Conservation (phyloP, 768 basidiomycete genomes). For the Suillus paluster region DNA sequence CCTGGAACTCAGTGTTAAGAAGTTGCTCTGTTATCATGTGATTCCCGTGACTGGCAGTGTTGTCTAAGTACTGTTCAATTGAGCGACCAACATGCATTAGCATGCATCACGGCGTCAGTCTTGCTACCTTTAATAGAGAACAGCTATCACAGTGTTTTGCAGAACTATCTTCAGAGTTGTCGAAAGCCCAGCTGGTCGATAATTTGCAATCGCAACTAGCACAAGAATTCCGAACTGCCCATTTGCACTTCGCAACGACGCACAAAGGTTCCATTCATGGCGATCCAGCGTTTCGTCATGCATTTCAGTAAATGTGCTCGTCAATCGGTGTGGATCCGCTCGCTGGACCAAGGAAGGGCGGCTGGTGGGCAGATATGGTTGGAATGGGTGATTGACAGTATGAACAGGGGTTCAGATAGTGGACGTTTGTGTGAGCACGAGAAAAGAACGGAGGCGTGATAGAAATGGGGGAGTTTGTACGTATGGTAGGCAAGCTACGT, state of each 20-base stretch:
- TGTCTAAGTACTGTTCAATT: too few relatives aligned
- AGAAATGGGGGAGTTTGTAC: constrained; percentile 82
- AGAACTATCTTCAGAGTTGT: constrained; percentile 78
- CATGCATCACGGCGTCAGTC: constrained; percentile 84
- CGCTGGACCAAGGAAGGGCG: constrained; percentile 81
- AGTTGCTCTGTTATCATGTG: constrained; percentile 4
- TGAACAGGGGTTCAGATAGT: constrained; percentile 93
- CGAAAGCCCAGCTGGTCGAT: constrained; percentile 74
- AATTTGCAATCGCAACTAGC: constrained; percentile 80
- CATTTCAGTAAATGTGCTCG: constrained; percentile 95
- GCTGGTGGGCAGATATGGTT: constrained; percentile 91
- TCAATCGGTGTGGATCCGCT: constrained; percentile 95
- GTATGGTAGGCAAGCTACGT: constrained; percentile 77
- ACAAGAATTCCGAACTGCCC: constrained; percentile 82
- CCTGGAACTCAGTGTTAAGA: too few relatives aligned
- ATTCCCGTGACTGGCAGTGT: too few relatives aligned
- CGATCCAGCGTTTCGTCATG: constrained; percentile 87
- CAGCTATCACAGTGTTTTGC: constrained; percentile 81
- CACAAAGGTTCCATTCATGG: constrained; percentile 84
- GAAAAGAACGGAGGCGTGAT: constrained; percentile 91
- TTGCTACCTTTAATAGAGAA: constrained; percentile 90
- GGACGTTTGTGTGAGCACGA: constrained; percentile 86
- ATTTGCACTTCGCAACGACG: constrained; percentile 77
- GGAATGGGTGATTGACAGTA: constrained; percentile 94
- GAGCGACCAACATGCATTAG: background rate